Percentiles rank a stretch among this genome's conserved stretches.
These are phyloP conservation scores for Xylariaceae sp. DNA, from an alignment of 2,329 filamentous ascomycete species.

Conservation along the genomic window DNA sequence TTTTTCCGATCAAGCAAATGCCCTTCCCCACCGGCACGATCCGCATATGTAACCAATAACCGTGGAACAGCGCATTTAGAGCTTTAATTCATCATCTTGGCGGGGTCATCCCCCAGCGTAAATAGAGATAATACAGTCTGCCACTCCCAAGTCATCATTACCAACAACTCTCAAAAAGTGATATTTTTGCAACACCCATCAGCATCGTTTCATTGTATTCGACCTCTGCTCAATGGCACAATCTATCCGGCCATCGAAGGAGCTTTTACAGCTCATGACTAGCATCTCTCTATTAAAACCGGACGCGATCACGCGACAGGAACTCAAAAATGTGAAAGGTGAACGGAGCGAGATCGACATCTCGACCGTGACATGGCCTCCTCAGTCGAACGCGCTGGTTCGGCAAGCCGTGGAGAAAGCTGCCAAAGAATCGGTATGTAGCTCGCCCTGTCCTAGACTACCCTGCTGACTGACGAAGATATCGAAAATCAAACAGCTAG, in stretches of 20 bases:
- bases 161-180: background rate
- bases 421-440: background rate
- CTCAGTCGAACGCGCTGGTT: background rate
- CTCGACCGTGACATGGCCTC: background rate
- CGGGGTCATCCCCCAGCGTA: no score
- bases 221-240: background rate
- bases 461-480: background rate
- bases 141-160: no score
- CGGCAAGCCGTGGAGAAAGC: background rate
- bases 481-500: background rate
- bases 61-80: no score
- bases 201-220: background rate
- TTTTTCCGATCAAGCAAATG: no score
- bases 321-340: background rate
- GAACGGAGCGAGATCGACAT: background rate
- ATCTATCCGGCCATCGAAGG: background rate
- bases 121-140: no score
- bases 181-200: no score
- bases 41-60: no score
- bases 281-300: background rate
- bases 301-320: background rate
- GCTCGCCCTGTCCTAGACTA: background rate
- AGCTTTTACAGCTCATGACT: background rate
- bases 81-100: no score
- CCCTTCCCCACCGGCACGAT: no score